Evolutionary conservation across 768 basidiomycete genomes (phyloP).

Genomic region (Dentipellis sp.): DNA sequence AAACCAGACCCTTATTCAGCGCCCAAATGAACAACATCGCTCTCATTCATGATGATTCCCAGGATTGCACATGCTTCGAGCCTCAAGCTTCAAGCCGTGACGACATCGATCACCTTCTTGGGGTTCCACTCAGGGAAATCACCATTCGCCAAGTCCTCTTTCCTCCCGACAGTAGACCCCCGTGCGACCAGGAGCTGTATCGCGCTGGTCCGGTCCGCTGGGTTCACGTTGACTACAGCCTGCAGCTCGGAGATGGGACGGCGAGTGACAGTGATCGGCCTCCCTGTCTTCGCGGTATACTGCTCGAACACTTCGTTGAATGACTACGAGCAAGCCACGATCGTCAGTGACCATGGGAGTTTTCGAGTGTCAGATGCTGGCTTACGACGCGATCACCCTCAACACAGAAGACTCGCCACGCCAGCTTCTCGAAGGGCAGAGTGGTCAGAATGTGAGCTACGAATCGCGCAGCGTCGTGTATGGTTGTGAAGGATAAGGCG

Average conservation of each 20-base stretch:
- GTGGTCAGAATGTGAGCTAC: slow-evolving; percentile 13
- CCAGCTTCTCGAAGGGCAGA: slow-evolving; percentile 9
- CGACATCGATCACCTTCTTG: slow-evolving; percentile 8
- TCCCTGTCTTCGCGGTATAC: slow-evolving; percentile 11
- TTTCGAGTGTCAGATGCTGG: background rate
- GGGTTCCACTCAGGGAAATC: slow-evolving; percentile 16
- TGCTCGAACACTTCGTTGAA: slow-evolving; percentile 13
- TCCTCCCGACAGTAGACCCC: slow-evolving; percentile 2
- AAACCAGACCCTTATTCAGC: too few relatives aligned
- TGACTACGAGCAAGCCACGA: slow-evolving; percentile 1
- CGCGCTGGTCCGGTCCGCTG: slow-evolving; percentile 8
- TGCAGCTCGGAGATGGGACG: slow-evolving; percentile 5
- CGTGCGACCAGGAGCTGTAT: slow-evolving; percentile 5
- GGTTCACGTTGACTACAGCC: slow-evolving; percentile 6
- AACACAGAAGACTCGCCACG: slow-evolving; percentile 6
- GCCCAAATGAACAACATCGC: too few relatives aligned
- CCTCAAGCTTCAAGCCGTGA: background rate
- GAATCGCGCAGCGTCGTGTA: slow-evolving; percentile 14
- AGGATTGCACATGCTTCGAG: too few relatives aligned
- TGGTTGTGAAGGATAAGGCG: slow-evolving; percentile 11
- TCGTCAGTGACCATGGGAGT: background rate
- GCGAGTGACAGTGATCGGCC: slow-evolving; percentile 7
- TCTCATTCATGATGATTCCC: too few relatives aligned
- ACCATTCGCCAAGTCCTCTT: slow-evolving; percentile 6
- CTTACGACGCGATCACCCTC: slow-evolving; percentile 13